Percentiles rank a stretch among this genome's conserved stretches.
phyloP scores from a whole-genome alignment of 148 eudicot genomes.

The Diospyros lotus region DNA sequence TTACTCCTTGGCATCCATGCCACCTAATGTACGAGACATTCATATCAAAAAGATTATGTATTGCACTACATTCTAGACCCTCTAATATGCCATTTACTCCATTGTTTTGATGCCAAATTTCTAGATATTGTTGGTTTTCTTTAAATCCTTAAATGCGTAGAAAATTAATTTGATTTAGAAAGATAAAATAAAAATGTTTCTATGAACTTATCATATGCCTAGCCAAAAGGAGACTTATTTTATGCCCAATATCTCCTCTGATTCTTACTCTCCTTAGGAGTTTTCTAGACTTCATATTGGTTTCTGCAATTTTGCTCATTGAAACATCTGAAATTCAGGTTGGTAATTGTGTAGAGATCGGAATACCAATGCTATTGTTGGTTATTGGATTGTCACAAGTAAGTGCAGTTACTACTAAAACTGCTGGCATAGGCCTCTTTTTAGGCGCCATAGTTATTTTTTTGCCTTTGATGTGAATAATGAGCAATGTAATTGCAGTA shows the following conservation, averaged over 20 bases:
- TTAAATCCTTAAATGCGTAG: neutral
- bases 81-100: neutral
- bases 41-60: neutral
- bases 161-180: neutral
- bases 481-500: slow-evolving; percentile 46
- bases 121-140: neutral
- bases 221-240: neutral
- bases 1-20: neutral
- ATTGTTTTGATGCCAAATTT: neutral
- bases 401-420: slow-evolving; percentile 19
- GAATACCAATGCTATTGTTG: slow-evolving; percentile 79
- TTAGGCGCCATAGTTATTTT: slow-evolving; percentile 3
- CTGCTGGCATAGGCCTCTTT: neutral
- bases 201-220: neutral
- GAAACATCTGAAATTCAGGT: slow-evolving; percentile 43
- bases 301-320: slow-evolving; percentile 4
- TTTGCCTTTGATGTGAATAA: slow-evolving; percentile 4
- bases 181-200: neutral
- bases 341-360: slow-evolving; percentile 91
- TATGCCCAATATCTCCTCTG: neutral
- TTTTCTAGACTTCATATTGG: neutral
- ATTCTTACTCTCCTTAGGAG: neutral
- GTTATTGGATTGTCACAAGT: slow-evolving; percentile 86
- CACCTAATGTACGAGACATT: neutral
- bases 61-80: slow-evolving; percentile 4